Percentiles rank a stretch among this genome's conserved stretches.
Conservation (phyloP, 2,329 filamentous ascomycete species). For the Arthrobotrys sinensis region DNA sequence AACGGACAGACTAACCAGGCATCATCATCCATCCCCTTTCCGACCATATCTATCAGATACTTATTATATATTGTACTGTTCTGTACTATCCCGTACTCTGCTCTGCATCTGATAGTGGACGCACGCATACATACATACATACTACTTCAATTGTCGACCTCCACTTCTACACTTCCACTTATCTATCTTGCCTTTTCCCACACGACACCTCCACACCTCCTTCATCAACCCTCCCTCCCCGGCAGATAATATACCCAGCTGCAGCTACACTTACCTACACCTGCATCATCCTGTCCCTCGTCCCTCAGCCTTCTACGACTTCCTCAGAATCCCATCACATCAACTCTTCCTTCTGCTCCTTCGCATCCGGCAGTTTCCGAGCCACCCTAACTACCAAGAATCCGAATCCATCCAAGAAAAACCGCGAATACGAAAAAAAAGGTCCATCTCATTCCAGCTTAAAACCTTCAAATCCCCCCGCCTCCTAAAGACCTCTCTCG, state of each 20-base stretch:
- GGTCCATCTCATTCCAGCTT: slow-evolving; percentile 8
- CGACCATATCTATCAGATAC: slow-evolving; percentile 4
- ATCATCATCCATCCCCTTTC: slow-evolving; percentile 38
- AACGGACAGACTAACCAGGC: too few relatives aligned
- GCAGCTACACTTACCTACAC: neutral
- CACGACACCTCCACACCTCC: slow-evolving; percentile 34
- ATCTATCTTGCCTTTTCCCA: neutral
- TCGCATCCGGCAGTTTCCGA: slow-evolving; percentile 55
- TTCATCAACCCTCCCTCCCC: neutral
- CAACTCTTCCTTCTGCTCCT: slow-evolving; percentile 1
- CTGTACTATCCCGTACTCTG: neutral
- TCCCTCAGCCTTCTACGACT: slow-evolving; percentile 2
- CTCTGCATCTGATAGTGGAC: neutral
- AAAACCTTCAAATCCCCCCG: neutral
- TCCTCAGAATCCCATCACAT: slow-evolving; percentile 14
- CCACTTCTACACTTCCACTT: neutral
- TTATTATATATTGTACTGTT: neutral
- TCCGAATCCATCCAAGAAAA: neutral
- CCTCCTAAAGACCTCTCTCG: neutral
- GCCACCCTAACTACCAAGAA: neutral
- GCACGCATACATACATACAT: too few relatives aligned
- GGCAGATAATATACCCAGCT: neutral
- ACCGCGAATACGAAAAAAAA: slow-evolving; percentile 1
- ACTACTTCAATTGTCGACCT: slow-evolving; percentile 3
- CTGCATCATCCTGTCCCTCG: neutral